These are phyloP conservation scores for Vachellia pachyceras DNA, from an alignment of 306 rosid species.

Conservation along the genomic window DNA sequence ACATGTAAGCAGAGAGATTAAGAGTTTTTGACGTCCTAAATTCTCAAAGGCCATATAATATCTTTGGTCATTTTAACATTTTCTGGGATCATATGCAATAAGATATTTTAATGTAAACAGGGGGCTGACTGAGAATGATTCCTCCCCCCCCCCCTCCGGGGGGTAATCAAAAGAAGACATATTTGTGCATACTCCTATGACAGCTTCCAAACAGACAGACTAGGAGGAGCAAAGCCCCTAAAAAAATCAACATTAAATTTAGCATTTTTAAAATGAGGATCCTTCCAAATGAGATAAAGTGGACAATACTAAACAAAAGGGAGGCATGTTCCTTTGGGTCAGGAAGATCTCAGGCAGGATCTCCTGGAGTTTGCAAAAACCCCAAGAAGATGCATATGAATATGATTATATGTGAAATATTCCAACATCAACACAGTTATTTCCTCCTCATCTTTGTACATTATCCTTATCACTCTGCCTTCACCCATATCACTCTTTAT, in stretches of 20 bases:
- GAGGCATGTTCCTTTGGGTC: constrained; percentile 73
- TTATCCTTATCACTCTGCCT: constrained; percentile 48
- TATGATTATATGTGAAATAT: constrained; percentile 39
- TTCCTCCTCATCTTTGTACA: constrained; percentile 45
- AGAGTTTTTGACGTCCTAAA: constrained; percentile 60
- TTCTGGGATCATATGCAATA: constrained; percentile 30
- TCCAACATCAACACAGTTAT: constrained; percentile 52
- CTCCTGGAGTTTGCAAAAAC: constrained; percentile 47
- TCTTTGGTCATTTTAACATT: constrained; percentile 22
- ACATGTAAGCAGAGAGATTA: constrained; percentile 61
- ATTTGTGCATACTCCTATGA: constrained; percentile 71
- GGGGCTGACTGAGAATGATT: constrained; percentile 51
- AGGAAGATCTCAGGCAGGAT: constrained; percentile 76
- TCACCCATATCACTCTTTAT: constrained; percentile 39
- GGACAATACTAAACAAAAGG: constrained; percentile 62
- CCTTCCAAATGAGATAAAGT: constrained; percentile 78
- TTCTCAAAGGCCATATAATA: constrained; percentile 43
- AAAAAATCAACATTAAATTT: constrained; percentile 39
- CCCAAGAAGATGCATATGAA: constrained; percentile 39
- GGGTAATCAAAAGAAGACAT: too few species aligned
- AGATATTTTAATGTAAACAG: constrained; percentile 26
- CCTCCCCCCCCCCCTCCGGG: too few species aligned
- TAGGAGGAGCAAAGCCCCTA: constrained; percentile 14
- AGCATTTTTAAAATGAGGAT: constrained; percentile 44
- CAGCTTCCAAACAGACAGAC: constrained; percentile 76